Evolutionary conservation across 306 rosid species (phyloP).

Genomic region (Cucumis melo): DNA sequence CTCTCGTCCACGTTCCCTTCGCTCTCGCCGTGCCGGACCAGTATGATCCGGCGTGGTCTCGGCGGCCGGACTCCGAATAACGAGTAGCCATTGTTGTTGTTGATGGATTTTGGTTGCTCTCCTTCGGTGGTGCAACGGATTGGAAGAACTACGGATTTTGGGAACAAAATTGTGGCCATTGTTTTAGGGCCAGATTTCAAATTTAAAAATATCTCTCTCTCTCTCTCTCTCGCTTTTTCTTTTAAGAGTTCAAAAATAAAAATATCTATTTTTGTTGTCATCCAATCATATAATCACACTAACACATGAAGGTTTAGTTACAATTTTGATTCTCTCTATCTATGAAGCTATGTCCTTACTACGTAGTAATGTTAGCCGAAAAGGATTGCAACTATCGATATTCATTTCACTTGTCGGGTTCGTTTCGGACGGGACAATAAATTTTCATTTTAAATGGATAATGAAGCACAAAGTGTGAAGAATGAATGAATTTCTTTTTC

Average conservation of each 20-base stretch:
- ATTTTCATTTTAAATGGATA: too few species aligned
- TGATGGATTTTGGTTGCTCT: background rate
- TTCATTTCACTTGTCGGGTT: too few species aligned
- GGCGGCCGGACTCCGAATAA: slow-evolving; percentile 26
- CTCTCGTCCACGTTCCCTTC: slow-evolving; percentile 74
- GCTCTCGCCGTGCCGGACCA: slow-evolving; percentile 79
- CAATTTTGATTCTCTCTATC: too few species aligned
- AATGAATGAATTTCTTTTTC: too few species aligned
- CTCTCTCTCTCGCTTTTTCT: background rate
- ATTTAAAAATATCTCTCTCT: background rate
- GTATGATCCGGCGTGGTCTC: slow-evolving; percentile 69
- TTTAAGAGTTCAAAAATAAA: background rate
- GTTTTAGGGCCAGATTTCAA: background rate
- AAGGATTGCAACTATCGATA: too few species aligned
- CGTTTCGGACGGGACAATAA: too few species aligned
- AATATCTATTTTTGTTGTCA: background rate
- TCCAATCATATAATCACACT: too few species aligned
- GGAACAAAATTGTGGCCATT: background rate
- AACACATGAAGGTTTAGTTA: too few species aligned
- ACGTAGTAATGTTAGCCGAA: too few species aligned
- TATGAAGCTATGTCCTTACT: too few species aligned
- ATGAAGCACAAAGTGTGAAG: too few species aligned
- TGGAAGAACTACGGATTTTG: background rate
- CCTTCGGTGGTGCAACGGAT: background rate
- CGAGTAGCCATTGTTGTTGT: background rate